Conservation (phyloP, 371 early-diverging fungal genomes). For the Homolaphlyctis polyrhiza region DNA sequence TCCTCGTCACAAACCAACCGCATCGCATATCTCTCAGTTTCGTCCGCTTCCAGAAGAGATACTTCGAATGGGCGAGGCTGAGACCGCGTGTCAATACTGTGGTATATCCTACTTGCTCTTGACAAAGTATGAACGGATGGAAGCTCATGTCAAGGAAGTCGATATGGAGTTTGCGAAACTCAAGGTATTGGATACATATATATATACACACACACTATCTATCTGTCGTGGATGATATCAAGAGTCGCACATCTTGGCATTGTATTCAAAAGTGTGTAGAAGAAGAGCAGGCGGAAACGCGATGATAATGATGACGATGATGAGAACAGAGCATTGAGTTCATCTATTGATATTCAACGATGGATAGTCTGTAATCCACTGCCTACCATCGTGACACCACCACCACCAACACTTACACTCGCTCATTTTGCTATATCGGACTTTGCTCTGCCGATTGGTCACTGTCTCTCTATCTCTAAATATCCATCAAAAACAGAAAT, state of each 20-base stretch:
- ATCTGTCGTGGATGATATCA: neutral
- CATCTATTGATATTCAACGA: no score
- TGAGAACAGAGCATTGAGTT: no score
- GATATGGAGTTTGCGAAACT: conserved; percentile 26
- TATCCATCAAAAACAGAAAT: no score
- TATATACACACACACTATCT: neutral
- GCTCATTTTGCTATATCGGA: no score
- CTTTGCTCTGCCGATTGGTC: no score
- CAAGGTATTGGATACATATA: conserved; percentile 13
- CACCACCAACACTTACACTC: no score
- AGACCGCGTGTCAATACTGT: conserved; percentile 47
- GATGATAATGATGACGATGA: no score
- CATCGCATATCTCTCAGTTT: conserved; percentile 6
- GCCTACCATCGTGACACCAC: no score
- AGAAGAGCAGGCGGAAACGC: no score
- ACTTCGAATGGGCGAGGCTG: conserved; percentile 26
- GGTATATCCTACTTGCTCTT: conserved; percentile 47
- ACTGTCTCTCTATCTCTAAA: no score
- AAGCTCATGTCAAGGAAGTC: conserved; percentile 24
- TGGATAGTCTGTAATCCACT: no score
- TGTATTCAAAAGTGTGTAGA: no score
- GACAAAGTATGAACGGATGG: conserved; percentile 40
- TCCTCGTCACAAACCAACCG: neutral
- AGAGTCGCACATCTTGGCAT: neutral
- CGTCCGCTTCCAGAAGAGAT: conserved; percentile 42